Conservation (phyloP, 2,329 filamentous ascomycete species). For the Xylariaceae sp. region DNA sequence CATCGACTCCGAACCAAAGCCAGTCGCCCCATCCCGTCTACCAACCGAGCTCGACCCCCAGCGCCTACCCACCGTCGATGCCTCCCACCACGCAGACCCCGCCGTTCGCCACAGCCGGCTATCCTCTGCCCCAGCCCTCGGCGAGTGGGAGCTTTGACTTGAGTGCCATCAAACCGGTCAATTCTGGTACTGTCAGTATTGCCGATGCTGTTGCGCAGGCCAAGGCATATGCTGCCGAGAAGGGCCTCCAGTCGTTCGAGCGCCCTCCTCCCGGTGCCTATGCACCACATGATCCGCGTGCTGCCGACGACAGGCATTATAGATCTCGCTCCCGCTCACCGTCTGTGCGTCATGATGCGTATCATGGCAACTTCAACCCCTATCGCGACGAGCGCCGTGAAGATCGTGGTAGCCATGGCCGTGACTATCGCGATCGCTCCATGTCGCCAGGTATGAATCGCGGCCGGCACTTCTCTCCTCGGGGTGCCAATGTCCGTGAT, state of each 20-base stretch:
- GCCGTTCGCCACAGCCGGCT: slow-evolving; percentile 29
- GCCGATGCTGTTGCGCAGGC: slow-evolving; percentile 80
- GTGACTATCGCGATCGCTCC: slow-evolving; percentile 62
- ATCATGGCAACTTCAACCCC: slow-evolving; percentile 69
- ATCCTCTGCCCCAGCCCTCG: slow-evolving; percentile 58
- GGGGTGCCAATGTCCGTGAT: slow-evolving; percentile 38
- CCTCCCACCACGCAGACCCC: slow-evolving; percentile 31
- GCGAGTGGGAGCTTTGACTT: slow-evolving; percentile 72
- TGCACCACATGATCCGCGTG: slow-evolving; percentile 33
- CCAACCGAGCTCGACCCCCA: slow-evolving; percentile 30
- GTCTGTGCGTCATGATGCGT: slow-evolving; percentile 57
- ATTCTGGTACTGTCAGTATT: slow-evolving; percentile 74
- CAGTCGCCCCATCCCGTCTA: slow-evolving; percentile 30
- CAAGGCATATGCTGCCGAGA: slow-evolving; percentile 72
- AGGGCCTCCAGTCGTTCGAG: slow-evolving; percentile 60
- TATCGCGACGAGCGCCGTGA: slow-evolving; percentile 80
- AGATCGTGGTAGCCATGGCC: slow-evolving; percentile 47
- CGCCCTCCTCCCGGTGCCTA: slow-evolving; percentile 41
- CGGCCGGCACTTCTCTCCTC: slow-evolving; percentile 55
- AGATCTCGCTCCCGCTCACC: slow-evolving; percentile 69
- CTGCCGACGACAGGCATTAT: slow-evolving; percentile 48
- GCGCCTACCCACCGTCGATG: slow-evolving; percentile 29
- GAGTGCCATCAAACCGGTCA: slow-evolving; percentile 70
- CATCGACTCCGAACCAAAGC: slow-evolving; percentile 34
- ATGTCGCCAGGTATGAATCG: slow-evolving; percentile 55